Conservation (phyloP, 2,329 filamentous ascomycete genomes). For the Phyllosticta capitalensis region DNA sequence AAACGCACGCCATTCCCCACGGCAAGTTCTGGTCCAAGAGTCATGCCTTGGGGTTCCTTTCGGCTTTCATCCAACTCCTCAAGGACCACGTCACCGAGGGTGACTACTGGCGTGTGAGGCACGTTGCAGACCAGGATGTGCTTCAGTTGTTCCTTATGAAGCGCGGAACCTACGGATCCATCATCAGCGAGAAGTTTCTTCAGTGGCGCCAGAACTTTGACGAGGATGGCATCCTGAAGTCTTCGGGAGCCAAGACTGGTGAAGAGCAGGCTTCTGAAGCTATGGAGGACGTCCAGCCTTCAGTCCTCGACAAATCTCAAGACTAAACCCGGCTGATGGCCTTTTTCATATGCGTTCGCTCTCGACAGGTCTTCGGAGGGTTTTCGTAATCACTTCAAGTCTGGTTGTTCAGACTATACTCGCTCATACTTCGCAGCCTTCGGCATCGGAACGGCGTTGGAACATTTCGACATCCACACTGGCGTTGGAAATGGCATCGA, state of each 20-base stretch:
- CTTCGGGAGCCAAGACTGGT: neutral
- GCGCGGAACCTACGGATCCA: neutral
- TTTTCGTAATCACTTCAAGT: too few relatives aligned
- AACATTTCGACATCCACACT: too few relatives aligned
- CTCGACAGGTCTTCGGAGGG: too few relatives aligned
- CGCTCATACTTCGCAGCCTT: too few relatives aligned
- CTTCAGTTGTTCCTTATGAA: neutral
- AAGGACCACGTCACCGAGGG: neutral
- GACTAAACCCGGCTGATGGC: too few relatives aligned
- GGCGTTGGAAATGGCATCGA: too few relatives aligned
- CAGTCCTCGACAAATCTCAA: neutral
- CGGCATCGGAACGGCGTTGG: too few relatives aligned
- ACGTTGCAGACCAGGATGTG: neutral
- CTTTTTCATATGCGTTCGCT: too few relatives aligned
- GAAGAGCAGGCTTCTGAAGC: neutral
- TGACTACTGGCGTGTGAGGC: neutral
- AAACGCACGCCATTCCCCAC: slow-evolving; percentile 68
- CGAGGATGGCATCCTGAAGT: neutral
- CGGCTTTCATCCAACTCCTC: neutral
- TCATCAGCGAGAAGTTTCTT: neutral
- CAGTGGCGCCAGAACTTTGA: neutral
- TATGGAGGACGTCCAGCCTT: neutral
- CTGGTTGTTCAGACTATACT: too few relatives aligned
- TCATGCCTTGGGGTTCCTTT: neutral
- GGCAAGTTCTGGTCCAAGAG: slow-evolving; percentile 22